Conservation (phyloP, 116 monocot genomes). For the Trichopus zeylanicus region DNA sequence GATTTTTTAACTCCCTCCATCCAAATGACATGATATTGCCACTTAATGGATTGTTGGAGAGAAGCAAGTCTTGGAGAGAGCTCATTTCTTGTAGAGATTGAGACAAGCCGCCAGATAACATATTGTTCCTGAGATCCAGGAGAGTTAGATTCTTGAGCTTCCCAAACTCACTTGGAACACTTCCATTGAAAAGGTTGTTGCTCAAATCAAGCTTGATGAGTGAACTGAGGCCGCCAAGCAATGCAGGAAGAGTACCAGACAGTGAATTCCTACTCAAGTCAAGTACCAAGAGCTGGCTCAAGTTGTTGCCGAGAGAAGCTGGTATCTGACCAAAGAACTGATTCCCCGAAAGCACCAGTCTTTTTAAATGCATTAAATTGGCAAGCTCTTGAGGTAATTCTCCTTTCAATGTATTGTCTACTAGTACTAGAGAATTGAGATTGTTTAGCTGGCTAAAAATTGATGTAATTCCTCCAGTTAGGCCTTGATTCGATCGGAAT, state of each 20-base stretch:
- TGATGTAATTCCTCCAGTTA: constrained; percentile 45
- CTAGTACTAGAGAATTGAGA: constrained; percentile 61
- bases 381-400: constrained; percentile 41
- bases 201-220: constrained; percentile 77
- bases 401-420: constrained; percentile 46
- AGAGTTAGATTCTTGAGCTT: constrained; percentile 43
- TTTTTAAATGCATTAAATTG: constrained; percentile 20
- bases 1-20: constrained; percentile 34
- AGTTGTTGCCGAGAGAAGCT: constrained; percentile 22
- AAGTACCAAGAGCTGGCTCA: constrained; percentile 42
- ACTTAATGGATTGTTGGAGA: constrained; percentile 56
- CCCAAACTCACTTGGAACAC: constrained; percentile 35
- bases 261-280: constrained; percentile 51
- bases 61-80: constrained; percentile 60
- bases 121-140: constrained; percentile 66
- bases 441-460: constrained; percentile 26
- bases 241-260: constrained; percentile 31
- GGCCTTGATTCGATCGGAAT: constrained; percentile 60
- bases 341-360: constrained; percentile 50
- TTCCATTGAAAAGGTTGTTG: constrained; percentile 45
- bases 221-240: constrained; percentile 34
- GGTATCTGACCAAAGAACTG: constrained; percentile 53
- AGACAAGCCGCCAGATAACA: constrained; percentile 25
- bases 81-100: constrained; percentile 32
- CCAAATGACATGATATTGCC: constrained; percentile 26